Evolutionary conservation across 805 yeast species (phyloP), one percentile per base, ranked within the genome.

Genomic region (Candida orba): DNA sequence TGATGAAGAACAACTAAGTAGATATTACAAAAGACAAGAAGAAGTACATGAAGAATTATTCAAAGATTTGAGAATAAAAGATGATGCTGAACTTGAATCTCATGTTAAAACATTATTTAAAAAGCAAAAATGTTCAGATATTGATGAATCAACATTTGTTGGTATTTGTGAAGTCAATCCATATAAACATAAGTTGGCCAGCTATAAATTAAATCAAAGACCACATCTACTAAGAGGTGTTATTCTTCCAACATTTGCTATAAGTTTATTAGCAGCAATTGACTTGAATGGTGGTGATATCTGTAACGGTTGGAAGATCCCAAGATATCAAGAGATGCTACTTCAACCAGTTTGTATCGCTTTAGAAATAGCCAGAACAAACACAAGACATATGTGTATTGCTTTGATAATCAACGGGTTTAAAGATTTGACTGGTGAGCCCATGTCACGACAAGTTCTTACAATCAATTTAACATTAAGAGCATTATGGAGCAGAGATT

Each of bases 121-220:
- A 7, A 39, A 17, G 18, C 42, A 40, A 1, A 29, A 14, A 20
- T 43, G 46, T 25, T 34, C 39, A n/a, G 46, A 43, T 8, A 36
- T 43, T 20, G 36, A 43, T 22, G 32, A 34, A 8, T 34, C 25
- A 2, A 33, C 41, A 2, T 43, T 39, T 22, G 37, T 25, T 14
- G 46, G 46, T 10, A 34, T 43, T 7, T 43, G 46, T 40, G 25
- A 39, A 13, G 37, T 24, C 5, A 38, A 39, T 27, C 35, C 46
- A 8, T 43, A 36, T 37, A 40, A 34, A 17, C 46, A 43, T 24
- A 39, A 29, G 27, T 17, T 43, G 15, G 35, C 40, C 17, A 43
- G 40, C 22, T 30, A 29, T 17, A 37, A 36, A 9, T 17, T 24
- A n/a, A 30, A 36, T 14, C 18, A 25, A n/a, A 33, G 39, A 10